Evolutionary conservation across 257 asterid species (phyloP).

Genomic region (Ilex aquifolium): DNA sequence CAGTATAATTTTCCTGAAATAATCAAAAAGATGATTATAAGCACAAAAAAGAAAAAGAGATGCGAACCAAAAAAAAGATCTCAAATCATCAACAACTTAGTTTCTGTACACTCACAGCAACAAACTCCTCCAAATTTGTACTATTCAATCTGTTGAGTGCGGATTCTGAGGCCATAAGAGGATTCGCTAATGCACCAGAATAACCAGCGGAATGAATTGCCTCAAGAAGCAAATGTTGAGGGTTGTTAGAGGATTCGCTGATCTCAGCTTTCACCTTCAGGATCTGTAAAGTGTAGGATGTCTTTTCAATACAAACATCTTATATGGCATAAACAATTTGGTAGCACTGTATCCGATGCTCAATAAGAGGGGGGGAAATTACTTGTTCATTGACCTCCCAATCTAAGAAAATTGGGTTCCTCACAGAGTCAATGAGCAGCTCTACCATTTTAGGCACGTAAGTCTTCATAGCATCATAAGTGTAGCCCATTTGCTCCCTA

Average conservation of each 20-base stretch:
- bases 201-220: constrained; percentile 79
- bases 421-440: constrained; percentile 64
- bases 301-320: neutral
- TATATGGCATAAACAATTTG: too few relatives aligned
- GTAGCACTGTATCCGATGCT: too few relatives aligned
- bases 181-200: constrained; percentile 54
- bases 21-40: neutral
- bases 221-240: constrained; percentile 74
- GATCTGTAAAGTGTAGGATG: constrained; percentile 35
- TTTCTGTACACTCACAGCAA: constrained; percentile 49
- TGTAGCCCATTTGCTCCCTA: constrained; percentile 79
- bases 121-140: constrained; percentile 67
- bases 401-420: constrained; percentile 87
- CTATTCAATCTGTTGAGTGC: constrained; percentile 45
- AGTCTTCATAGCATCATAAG: constrained; percentile 24
- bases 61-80: too few relatives aligned
- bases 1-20: constrained; percentile 62
- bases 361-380: neutral
- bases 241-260: constrained; percentile 58
- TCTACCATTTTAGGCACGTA: constrained; percentile 89
- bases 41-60: neutral
- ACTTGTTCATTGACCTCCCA: constrained; percentile 99
- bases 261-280: constrained; percentile 57
- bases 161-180: constrained; percentile 75
- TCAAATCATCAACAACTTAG: too few relatives aligned